Conservation (phyloP, 441 rosid genomes). For the Sinapis alba region DNA sequence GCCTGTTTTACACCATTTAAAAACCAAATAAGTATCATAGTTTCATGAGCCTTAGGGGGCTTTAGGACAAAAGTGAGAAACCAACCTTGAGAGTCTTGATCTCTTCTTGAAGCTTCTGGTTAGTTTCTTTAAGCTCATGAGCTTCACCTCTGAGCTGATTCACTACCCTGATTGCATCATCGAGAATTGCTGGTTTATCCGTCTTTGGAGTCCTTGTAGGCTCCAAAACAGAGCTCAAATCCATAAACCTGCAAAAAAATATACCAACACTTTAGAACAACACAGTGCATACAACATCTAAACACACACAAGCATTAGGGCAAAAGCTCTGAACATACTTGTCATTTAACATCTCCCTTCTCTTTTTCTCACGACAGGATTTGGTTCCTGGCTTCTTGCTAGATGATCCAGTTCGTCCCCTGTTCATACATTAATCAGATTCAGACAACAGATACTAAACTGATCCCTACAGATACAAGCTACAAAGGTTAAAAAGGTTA, state of each 20-base stretch:
- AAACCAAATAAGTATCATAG: background rate
- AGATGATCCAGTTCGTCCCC: constrained; percentile 62
- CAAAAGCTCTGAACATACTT: constrained; percentile 42
- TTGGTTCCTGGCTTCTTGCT: constrained; percentile 59
- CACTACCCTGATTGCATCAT: constrained; percentile 76
- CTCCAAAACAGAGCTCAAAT: constrained; percentile 79
- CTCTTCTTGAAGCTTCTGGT: constrained; percentile 70
- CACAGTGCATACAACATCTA: background rate
- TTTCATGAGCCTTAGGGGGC: background rate
- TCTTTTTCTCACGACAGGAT: constrained; percentile 88
- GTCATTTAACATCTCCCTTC: constrained; percentile 83
- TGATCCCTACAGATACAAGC: background rate
- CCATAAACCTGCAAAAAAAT: constrained; percentile 61
- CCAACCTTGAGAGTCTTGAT: constrained; percentile 80
- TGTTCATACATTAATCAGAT: constrained; percentile 36
- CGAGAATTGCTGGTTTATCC: constrained; percentile 78
- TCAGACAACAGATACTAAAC: constrained; percentile 6
- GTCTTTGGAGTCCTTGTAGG: constrained; percentile 70
- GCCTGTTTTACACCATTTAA: constrained; percentile 44
- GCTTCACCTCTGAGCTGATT: constrained; percentile 75
- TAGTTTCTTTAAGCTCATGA: constrained; percentile 77
- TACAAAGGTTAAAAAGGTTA: constrained; percentile 15
- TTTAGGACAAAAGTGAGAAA: constrained; percentile 3
- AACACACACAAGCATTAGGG: background rate
- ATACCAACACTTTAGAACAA: background rate